Evolutionary conservation across 192 early-diverging fungal genomes (phyloP).

Genomic region (Globomyces pollinis-pini): DNA sequence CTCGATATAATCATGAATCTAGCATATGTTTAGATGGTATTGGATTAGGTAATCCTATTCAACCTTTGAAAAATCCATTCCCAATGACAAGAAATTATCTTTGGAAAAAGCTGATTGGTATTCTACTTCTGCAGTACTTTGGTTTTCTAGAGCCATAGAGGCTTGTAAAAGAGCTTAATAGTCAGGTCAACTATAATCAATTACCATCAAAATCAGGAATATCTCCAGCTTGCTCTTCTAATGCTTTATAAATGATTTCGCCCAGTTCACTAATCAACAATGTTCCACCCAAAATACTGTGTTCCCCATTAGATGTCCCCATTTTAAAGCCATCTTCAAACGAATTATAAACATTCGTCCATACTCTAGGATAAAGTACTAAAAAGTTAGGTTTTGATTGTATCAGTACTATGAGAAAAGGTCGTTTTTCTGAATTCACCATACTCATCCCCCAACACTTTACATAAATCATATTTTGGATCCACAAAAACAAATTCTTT

Average conservation of each 20-base stretch:
- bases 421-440: not conserved
- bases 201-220: not conserved
- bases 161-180: not conserved
- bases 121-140: not conserved
- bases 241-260: not conserved
- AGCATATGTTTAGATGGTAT: no score
- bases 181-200: not conserved
- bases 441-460: not conserved
- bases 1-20: no score
- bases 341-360: not conserved
- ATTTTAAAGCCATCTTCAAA: not conserved
- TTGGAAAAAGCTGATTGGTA: not conserved
- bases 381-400: not conserved
- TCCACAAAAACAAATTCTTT: not conserved
- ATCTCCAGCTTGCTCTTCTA: not conserved
- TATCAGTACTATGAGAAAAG: not conserved
- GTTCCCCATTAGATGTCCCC: not conserved
- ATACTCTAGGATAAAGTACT: not conserved
- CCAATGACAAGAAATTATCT: not conserved
- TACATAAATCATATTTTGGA: not conserved
- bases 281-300: not conserved
- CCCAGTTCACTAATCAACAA: not conserved
- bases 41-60: not conserved
- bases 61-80: not conserved
- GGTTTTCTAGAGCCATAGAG: not conserved